These are phyloP conservation scores for Penicillium sp. DNA, from an alignment of 2,329 filamentous ascomycete species.

Conservation along the genomic window DNA sequence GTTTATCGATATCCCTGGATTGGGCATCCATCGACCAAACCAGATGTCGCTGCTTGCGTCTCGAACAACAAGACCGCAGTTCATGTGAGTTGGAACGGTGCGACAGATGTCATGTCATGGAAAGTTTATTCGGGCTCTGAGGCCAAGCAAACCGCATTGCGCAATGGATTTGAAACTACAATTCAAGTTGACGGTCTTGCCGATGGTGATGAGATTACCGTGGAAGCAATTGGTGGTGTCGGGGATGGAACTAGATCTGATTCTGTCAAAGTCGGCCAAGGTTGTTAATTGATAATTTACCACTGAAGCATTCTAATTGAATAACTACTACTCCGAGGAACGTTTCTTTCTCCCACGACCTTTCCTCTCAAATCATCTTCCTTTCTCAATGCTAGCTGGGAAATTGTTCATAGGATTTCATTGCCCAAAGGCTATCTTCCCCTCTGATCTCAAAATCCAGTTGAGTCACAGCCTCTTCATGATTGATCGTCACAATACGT, in stretches of 20 bases:
- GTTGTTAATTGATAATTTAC: slow-evolving; percentile 11
- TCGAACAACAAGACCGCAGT: slow-evolving; percentile 22
- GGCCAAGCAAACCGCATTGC: slow-evolving; percentile 3
- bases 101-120: slow-evolving; percentile 36
- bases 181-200: slow-evolving; percentile 14
- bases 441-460: too few relatives aligned
- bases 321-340: background rate
- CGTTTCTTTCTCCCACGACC: too few relatives aligned
- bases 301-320: background rate
- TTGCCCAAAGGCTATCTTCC: too few relatives aligned
- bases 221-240: slow-evolving; percentile 26
- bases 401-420: too few relatives aligned
- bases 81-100: slow-evolving; percentile 47
- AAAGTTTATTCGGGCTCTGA: slow-evolving; percentile 20
- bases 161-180: slow-evolving; percentile 22
- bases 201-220: slow-evolving; percentile 13
- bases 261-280: slow-evolving; percentile 15
- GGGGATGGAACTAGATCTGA: slow-evolving; percentile 21
- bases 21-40: slow-evolving; percentile 21
- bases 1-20: slow-evolving; percentile 29
- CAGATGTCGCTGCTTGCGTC: slow-evolving; percentile 23
- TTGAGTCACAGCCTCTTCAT: too few relatives aligned
- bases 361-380: too few relatives aligned
- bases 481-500: too few relatives aligned
- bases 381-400: too few relatives aligned